Percentiles rank a stretch among this genome's conserved stretches.
These are phyloP conservation scores for Cyclotella choctawhatcheeana DNA, from an alignment of 108 stramenopile species.

Conservation along the genomic window DNA sequence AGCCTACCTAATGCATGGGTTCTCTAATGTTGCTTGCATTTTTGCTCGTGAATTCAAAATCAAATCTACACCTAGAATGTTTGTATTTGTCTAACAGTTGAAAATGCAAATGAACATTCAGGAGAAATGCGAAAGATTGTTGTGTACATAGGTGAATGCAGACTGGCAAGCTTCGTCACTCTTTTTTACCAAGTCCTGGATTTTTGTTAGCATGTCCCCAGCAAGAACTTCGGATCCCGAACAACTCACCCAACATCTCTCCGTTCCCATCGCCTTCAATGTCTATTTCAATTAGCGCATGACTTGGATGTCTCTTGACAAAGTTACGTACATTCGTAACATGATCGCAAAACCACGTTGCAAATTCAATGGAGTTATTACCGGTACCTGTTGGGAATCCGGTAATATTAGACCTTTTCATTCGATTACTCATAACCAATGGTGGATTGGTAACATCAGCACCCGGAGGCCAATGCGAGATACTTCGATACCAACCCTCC, in stretches of 20 bases:
- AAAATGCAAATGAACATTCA: no score
- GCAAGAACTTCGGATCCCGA: conserved; percentile 13
- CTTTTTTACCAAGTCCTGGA: no score
- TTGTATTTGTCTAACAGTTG: no score
- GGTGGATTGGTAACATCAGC: not conserved
- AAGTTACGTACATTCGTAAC: conserved; percentile 17
- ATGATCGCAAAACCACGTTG: conserved; percentile 27
- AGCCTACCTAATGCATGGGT: no score
- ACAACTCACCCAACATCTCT: conserved; percentile 20
- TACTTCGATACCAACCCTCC: conserved; percentile 31
- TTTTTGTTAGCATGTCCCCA: conserved; percentile 30
- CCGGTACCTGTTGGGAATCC: no score
- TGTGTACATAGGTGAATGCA: no score
- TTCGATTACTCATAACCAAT: conserved; percentile 2
- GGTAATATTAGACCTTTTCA: no score
- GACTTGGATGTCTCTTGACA: not conserved
- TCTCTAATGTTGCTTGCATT: no score
- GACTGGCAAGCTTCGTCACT: no score
- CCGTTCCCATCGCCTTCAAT: conserved; percentile 16
- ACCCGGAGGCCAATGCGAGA: conserved; percentile 23
- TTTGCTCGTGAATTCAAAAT: no score
- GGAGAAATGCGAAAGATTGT: no score
- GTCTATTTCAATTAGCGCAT: conserved; percentile 27
- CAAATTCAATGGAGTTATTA: not conserved
- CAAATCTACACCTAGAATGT: no score